Percentiles rank a stretch among this genome's conserved stretches.
Conservation (phyloP, 1,139 yeast species). For the Kodamaea arcana region DNA sequence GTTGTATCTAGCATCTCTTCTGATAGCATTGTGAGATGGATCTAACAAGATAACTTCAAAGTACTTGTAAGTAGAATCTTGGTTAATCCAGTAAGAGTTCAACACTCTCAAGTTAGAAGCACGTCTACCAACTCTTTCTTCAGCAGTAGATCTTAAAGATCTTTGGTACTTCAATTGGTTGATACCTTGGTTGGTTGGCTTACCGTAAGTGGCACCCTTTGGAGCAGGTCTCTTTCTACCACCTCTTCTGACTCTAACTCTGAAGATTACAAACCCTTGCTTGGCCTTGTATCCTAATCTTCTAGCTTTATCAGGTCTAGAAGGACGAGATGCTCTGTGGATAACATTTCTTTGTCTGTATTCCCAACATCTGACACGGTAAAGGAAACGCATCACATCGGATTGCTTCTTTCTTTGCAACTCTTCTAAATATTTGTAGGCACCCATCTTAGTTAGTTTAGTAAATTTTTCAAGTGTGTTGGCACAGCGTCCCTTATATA, state of each 20-base stretch:
- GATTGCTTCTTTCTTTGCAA: conserved; percentile 99
- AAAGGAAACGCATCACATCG: conserved; percentile 97
- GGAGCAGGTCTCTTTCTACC: conserved; percentile 99
- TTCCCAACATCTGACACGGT: conserved; percentile 99
- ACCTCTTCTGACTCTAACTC: conserved; percentile 99
- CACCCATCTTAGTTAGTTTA: conserved; percentile 74
- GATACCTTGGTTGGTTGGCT: conserved; percentile 99
- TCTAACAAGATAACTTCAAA: conserved; percentile 95
- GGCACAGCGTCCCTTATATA: background rate
- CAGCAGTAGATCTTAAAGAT: conserved; percentile 96
- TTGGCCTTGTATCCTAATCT: conserved; percentile 99
- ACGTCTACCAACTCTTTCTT: conserved; percentile 99
- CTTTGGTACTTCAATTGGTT: conserved; percentile 99
- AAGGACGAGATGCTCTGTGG: conserved; percentile 98
- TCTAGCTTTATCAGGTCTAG: conserved; percentile 99
- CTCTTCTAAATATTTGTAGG: conserved; percentile 99
- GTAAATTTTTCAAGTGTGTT: conserved; percentile 9
- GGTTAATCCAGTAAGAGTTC: conserved; percentile 99
- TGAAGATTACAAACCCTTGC: conserved; percentile 98
- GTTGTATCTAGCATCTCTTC: conserved; percentile 98
- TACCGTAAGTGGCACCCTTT: conserved; percentile 99
- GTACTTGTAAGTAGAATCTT: conserved; percentile 99
- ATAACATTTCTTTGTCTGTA: conserved; percentile 98
- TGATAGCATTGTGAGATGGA: conserved; percentile 98
- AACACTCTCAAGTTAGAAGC: conserved; percentile 98